Evolutionary conservation across 73 alveolate genomes (phyloP), one percentile per base, ranked within the genome.

Genomic region (Diophrys sp.): DNA sequence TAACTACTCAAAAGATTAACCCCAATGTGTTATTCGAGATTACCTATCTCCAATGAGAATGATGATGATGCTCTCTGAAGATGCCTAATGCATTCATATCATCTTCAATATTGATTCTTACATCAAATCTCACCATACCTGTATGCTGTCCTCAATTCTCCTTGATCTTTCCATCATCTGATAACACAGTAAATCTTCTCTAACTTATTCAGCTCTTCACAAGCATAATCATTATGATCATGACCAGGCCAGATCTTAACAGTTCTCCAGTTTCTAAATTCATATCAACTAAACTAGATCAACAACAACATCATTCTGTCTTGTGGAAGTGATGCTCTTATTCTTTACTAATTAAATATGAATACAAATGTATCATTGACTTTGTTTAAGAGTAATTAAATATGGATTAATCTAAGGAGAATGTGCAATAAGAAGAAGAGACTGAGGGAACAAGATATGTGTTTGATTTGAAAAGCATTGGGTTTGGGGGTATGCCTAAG

Each of bases 241-340:
- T 98, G 99, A 33, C 99, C 99, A 1, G 99, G 99, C 32, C 99
- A 96, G 70, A 98, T 91, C 88, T 98, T 98, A 75, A 98, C 98
- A 8, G 99, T n/a, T n/a, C 99, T 31, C 99, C 99, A 18, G 99
- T 97, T 62, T 99, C 99, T 77, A 94, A 98, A 84, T 88, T 77
- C 98, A 93, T 96, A 83, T 96, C 99, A 62, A 96, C 99, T 27
- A 96, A 83, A 88, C 86, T 44, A 94, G 88, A 84, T 93, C 99
- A 26, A 96, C 97, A 32, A 92, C 82, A 26, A 95, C 87, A 71
- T 74, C 90, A 97, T 96, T 93, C 77, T 89, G 74, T 82, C 99
- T 96, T 94, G 87, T 93, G 87, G 78, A 97, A 90, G 5, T 99
- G 99, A 88, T 96, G 99, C 54, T 96, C 82, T 32, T 96, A 95